Evolutionary conservation across 2,329 filamentous ascomycete genomes (phyloP).

Genomic region (Colletotrichum spaethianum): DNA sequence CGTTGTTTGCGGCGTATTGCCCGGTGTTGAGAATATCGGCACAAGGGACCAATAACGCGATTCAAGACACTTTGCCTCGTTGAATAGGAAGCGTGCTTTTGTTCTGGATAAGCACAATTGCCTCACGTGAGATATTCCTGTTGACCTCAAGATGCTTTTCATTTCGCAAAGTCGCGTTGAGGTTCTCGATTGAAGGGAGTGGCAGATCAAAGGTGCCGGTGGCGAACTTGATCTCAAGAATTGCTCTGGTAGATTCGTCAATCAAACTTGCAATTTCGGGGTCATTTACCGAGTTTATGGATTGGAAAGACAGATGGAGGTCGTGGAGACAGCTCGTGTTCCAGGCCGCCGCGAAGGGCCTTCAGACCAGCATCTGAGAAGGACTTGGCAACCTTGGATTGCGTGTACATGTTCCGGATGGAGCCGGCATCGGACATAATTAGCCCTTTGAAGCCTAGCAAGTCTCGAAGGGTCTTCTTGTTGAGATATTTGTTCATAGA

Average conservation of each 20-base stretch:
- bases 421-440: slow-evolving; percentile 52
- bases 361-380: slow-evolving; percentile 45
- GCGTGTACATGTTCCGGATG: slow-evolving; percentile 47
- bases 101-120: slow-evolving; percentile 45
- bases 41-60: slow-evolving; percentile 44
- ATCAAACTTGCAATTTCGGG: slow-evolving; percentile 44
- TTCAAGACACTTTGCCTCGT: not conserved
- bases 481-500: slow-evolving; percentile 51
- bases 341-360: slow-evolving; percentile 47
- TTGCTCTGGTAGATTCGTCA: slow-evolving; percentile 45
- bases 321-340: slow-evolving; percentile 48
- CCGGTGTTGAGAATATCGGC: slow-evolving; percentile 45
- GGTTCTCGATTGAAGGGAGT: slow-evolving; percentile 43
- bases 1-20: slow-evolving; percentile 43
- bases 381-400: slow-evolving; percentile 48
- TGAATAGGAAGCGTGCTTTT: slow-evolving; percentile 42
- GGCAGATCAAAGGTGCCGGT: slow-evolving; percentile 47
- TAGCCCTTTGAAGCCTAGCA: slow-evolving; percentile 50
- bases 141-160: slow-evolving; percentile 40
- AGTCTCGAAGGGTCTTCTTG: slow-evolving; percentile 45
- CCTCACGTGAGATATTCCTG: slow-evolving; percentile 44
- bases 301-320: slow-evolving; percentile 45
- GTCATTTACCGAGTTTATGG: slow-evolving; percentile 43
- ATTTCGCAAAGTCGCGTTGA: slow-evolving; percentile 39
- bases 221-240: slow-evolving; percentile 50